A percentile compares a stretch with the other conserved stretches of the same genome.
Conservation (phyloP, 2,329 filamentous ascomycete genomes). For the Akanthomyces uredinophilus region DNA sequence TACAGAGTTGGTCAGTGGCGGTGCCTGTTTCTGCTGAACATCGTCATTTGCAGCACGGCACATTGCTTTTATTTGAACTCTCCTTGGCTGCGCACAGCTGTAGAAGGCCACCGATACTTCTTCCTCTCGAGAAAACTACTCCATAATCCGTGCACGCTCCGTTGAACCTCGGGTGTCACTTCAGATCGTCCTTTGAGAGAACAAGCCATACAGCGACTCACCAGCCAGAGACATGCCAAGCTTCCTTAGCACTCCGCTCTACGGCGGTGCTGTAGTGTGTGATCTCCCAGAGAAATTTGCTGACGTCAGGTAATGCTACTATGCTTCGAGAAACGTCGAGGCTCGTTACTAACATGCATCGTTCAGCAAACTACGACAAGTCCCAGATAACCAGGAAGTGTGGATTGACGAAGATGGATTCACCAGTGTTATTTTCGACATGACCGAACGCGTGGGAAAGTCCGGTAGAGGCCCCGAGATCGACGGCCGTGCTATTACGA, state of each 20-base stretch:
- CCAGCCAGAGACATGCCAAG: conserved; percentile 38
- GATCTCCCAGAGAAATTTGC: conserved; percentile 64
- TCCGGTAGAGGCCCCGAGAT: conserved; percentile 50
- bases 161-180: not conserved
- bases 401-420: conserved; percentile 81
- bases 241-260: conserved; percentile 58
- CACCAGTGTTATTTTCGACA: conserved; percentile 84
- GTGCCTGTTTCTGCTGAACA: not conserved
- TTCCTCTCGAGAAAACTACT: not conserved
- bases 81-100: not conserved
- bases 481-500: conserved; percentile 65
- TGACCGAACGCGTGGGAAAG: conserved; percentile 71
- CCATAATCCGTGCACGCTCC: not conserved
- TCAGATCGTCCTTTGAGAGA: not conserved
- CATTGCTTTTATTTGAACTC: not conserved
- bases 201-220: not conserved
- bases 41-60: not conserved
- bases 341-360: not conserved
- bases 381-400: conserved; percentile 87
- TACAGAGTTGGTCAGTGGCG: not conserved
- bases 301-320: conserved; percentile 60
- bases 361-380: conserved; percentile 62
- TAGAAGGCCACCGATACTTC: not conserved
- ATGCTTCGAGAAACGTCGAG: not conserved
- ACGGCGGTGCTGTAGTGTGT: conserved; percentile 65